Evolutionary conservation across 106 monocot genomes (phyloP).

Genomic region (Hemerocallis citrina): DNA sequence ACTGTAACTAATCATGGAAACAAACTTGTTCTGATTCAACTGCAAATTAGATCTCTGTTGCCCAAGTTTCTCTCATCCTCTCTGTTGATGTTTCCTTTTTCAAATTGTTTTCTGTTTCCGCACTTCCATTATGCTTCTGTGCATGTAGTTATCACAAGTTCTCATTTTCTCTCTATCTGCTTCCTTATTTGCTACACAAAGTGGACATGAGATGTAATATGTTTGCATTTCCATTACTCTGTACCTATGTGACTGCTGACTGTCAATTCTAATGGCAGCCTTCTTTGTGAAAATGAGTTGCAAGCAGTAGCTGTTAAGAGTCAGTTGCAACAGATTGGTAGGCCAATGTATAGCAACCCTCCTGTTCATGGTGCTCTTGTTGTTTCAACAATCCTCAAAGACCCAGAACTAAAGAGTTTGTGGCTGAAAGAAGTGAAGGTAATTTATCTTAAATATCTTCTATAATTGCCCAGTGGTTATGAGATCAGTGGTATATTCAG

Average conservation of each 20-base stretch:
- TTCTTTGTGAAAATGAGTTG: slow-evolving; percentile 86
- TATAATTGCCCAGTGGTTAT: neutral
- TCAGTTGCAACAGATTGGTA: slow-evolving; percentile 94
- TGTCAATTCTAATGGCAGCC: slow-evolving; percentile 23
- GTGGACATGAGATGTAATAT: neutral
- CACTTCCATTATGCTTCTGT: neutral
- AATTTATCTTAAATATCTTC: slow-evolving; percentile 1
- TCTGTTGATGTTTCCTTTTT: neutral
- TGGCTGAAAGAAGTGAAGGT: slow-evolving; percentile 98
- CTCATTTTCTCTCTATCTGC: neutral
- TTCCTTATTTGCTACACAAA: no score
- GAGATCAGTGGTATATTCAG: neutral
- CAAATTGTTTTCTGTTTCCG: neutral
- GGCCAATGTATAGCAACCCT: slow-evolving; percentile 99
- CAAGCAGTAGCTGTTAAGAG: slow-evolving; percentile 98
- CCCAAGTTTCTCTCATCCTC: neutral
- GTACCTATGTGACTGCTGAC: neutral
- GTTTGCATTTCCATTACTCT: neutral
- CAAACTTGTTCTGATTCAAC: no score
- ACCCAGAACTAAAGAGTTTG: slow-evolving; percentile 71
- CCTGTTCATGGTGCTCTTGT: slow-evolving; percentile 87
- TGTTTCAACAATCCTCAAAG: slow-evolving; percentile 78
- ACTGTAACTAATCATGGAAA: no score
- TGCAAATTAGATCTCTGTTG: no score
- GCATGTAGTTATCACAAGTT: neutral